Evolutionary conservation across 2,329 filamentous ascomycete genomes (phyloP).

Genomic region (Orbilia brochopaga): DNA sequence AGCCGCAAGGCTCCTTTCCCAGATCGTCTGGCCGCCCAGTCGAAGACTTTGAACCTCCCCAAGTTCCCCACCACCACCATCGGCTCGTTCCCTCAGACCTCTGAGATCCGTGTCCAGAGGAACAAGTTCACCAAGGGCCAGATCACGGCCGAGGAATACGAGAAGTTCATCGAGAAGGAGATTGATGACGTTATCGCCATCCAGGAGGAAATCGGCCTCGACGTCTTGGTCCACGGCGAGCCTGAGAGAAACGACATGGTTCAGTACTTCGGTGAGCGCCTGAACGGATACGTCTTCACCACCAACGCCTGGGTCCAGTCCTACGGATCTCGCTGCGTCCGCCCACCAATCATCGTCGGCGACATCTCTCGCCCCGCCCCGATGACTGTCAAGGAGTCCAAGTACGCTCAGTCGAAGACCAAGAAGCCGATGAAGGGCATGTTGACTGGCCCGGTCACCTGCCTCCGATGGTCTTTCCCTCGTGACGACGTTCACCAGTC

Average conservation of each 20-base stretch:
- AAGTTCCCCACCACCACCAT: conserved; percentile 99
- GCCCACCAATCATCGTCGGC: conserved; percentile 96
- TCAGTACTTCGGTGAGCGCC: conserved; percentile 98
- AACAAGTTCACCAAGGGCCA: conserved; percentile 99
- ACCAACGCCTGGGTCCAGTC: conserved; percentile 99
- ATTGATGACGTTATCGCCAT: conserved; percentile 93
- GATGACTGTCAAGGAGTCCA: conserved; percentile 99
- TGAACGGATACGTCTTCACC: conserved; percentile 97
- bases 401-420: conserved; percentile 94
- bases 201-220: conserved; percentile 96
- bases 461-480: conserved; percentile 98
- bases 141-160: conserved; percentile 89
- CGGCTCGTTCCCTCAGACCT: conserved; percentile 98
- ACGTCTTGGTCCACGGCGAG: conserved; percentile 98
- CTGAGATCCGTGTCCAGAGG: conserved; percentile 94
- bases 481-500: conserved; percentile 99
- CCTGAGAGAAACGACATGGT: conserved; percentile 99
- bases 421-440: conserved; percentile 99
- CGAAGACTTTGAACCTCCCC: conserved; percentile 89
- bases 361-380: conserved; percentile 95
- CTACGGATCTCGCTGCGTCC: conserved; percentile 97
- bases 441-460: conserved; percentile 98
- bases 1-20: conserved; percentile 91
- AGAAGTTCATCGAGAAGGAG: conserved; percentile 99
- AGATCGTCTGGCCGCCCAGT: conserved; percentile 81